A percentile compares a stretch with the other conserved stretches of the same genome.
phyloP scores from a whole-genome alignment of 805 yeast genomes.

The Saturnispora halmiae region DNA sequence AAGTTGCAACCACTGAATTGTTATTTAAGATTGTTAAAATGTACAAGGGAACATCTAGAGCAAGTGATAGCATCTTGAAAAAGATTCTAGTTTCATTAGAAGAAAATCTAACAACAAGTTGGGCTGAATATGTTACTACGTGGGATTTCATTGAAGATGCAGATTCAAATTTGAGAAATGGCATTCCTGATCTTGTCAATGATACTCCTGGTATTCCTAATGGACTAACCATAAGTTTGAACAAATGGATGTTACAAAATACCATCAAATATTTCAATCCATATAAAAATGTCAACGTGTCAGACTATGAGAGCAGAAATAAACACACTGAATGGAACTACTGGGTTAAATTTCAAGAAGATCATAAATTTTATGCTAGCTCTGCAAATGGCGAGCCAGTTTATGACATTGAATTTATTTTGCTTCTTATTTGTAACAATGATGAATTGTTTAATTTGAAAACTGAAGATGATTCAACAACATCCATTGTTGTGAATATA shows the following conservation, averaged over 20 bases:
- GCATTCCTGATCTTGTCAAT: slow-evolving; percentile 36
- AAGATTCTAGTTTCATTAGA: slow-evolving; percentile 52
- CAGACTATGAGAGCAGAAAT: slow-evolving; percentile 1
- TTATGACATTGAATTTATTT: slow-evolving; percentile 67
- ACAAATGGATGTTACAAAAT: slow-evolving; percentile 40
- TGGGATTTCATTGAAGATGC: slow-evolving; percentile 46
- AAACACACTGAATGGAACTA: slow-evolving; percentile 19
- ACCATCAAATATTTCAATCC: slow-evolving; percentile 33
- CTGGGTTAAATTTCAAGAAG: slow-evolving; percentile 19
- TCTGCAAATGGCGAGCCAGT: slow-evolving; percentile 18
- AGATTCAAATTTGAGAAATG: slow-evolving; percentile 33
- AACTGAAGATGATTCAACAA: slow-evolving; percentile 11
- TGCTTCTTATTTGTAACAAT: slow-evolving; percentile 53
- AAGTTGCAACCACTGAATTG: slow-evolving; percentile 37
- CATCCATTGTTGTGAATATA: slow-evolving; percentile 36
- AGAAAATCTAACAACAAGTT: slow-evolving; percentile 37
- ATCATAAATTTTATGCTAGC: slow-evolving; percentile 21
- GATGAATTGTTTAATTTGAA: slow-evolving; percentile 45
- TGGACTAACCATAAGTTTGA: slow-evolving; percentile 43
- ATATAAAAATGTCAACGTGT: slow-evolving; percentile 2
- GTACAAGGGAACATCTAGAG: slow-evolving; percentile 54
- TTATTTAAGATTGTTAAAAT: slow-evolving; percentile 42
- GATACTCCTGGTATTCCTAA: slow-evolving; percentile 30
- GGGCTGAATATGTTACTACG: slow-evolving; percentile 52
- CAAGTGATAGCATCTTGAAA: slow-evolving; percentile 57